Base-by-base conservation (phyloP, 768 basidiomycete species). In the Clitopilus passeckerianus region DNA sequence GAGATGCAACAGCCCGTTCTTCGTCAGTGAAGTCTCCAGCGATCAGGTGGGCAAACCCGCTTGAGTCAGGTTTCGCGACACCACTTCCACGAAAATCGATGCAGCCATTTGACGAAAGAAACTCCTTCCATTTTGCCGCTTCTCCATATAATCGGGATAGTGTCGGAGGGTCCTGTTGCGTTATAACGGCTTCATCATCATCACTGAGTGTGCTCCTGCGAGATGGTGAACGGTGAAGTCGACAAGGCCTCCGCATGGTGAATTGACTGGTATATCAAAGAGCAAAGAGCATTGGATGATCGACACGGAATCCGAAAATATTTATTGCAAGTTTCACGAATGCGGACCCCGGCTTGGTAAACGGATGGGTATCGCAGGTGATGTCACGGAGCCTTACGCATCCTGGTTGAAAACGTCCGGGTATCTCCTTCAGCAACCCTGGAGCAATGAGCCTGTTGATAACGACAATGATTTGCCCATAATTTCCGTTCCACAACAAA, bases 1-100 rank as follows among this genome's bases (percentile, higher is more conserved):
- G 71, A 35, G 66, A 66, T 8, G 73, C 68, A 7, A 73, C 59
- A 2, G 70, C 72, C 12, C 71, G 66, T 62, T 80, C 79, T 15
- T 54, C 65, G 0, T 66, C 58, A 54, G 63, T 72, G 15, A 82
- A 72, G 59, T 80, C 75, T 15, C 69, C 67, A n/a, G 68, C 75
- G 14, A 82, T 72, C n/a, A 82, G 75, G 18, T 75, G 66, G 6
- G 70, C 73, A 60, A 81, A 79, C 22, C 74, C 72, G 18, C 70
- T 68, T 18, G 66, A 55, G 24, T 67, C 65, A 30, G 72, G 66
- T 10, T 65, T 56, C 14, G 37, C 14, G 37, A 15, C 10, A 9
- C 62, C 61, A 10, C 59, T 57, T 37, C 59, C 57, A 20, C 59
- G 58, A 15, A 57, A 58, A 18, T 67, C 58, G 10, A 71, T 65